Conservation (phyloP, 106 monocot genomes). For the Acorus gramineus region DNA sequence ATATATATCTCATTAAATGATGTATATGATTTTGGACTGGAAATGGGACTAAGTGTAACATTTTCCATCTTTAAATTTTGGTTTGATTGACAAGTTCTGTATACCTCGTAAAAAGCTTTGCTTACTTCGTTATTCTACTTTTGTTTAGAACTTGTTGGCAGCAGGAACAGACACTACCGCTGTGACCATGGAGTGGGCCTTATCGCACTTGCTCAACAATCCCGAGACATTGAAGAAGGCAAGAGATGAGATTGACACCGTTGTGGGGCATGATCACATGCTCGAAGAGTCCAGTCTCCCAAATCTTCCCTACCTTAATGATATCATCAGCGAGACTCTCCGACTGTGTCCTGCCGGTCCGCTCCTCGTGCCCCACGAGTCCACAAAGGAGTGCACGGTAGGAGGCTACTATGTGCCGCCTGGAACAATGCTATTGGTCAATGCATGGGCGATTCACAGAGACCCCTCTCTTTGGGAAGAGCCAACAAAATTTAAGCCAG, state of each 20-base stretch:
- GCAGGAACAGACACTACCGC: slow-evolving; percentile 22
- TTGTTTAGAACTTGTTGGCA: slow-evolving; percentile 4
- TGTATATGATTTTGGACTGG: too few species aligned
- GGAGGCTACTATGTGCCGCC: slow-evolving; percentile 11
- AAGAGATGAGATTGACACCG: slow-evolving; percentile 10
- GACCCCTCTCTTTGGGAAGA: slow-evolving; percentile 13
- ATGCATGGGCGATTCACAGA: slow-evolving; percentile 15
- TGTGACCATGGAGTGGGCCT: slow-evolving; percentile 26
- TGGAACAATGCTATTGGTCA: slow-evolving; percentile 19
- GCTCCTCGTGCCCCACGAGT: slow-evolving; percentile 22
- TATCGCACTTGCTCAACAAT: slow-evolving; percentile 28
- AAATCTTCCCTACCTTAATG: slow-evolving; percentile 22
- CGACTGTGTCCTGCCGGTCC: slow-evolving; percentile 18
- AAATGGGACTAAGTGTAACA: too few species aligned
- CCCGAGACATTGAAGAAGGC: slow-evolving; percentile 16
- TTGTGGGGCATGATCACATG: slow-evolving; percentile 3
- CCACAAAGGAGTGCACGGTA: slow-evolving; percentile 6
- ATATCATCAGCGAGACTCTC: slow-evolving; percentile 22
- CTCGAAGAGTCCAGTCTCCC: slow-evolving; percentile 17
- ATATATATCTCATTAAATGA: too few species aligned
- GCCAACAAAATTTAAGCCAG: slow-evolving; percentile 15
- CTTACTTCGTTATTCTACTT: not conserved
- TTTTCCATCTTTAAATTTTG: too few species aligned
- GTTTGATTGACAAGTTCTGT: too few species aligned
- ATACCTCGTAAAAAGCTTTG: not conserved